Percentiles rank a stretch among this genome's conserved stretches.
Conservation (phyloP, 192 early-diverging fungal species). For the Coemansia sp. region DNA sequence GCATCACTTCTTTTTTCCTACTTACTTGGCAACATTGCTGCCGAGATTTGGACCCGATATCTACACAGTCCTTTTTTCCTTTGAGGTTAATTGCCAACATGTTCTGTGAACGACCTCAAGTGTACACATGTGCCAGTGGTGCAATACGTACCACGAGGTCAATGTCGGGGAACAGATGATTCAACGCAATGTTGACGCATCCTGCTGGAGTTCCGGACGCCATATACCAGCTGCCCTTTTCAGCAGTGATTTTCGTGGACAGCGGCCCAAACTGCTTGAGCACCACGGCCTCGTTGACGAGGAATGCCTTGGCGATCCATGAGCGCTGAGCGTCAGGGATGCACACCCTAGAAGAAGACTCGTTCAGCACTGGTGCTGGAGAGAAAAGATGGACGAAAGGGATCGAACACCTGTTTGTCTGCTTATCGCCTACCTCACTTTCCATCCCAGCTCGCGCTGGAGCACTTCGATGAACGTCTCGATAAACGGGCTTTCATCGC, state of each 20-base stretch:
- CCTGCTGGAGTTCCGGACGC: conserved; percentile 18
- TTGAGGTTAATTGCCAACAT: not conserved
- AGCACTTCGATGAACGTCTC: conserved; percentile 9
- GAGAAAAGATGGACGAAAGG: not conserved
- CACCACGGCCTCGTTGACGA: conserved; percentile 13
- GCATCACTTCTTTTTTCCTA: not conserved
- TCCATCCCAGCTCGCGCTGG: conserved; percentile 6
- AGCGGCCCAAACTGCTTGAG: conserved; percentile 4
- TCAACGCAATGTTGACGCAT: conserved; percentile 28
- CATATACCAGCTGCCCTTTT: conserved; percentile 13
- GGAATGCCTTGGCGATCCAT: conserved; percentile 25
- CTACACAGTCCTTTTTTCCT: conserved; percentile 11
- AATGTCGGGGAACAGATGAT: conserved; percentile 22
- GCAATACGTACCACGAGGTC: conserved; percentile 35
- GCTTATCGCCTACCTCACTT: conserved; percentile 1
- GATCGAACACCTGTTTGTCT: not conserved
- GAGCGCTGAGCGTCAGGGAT: conserved; percentile 22
- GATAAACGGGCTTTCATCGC: conserved; percentile 25
- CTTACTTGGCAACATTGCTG: conserved; percentile 29
- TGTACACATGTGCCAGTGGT: conserved; percentile 1
- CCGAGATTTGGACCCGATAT: conserved; percentile 31
- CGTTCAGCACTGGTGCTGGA: not conserved
- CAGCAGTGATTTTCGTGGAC: not conserved
- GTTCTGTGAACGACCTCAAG: not conserved
- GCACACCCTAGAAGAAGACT: conserved; percentile 8